A percentile compares a stretch with the other conserved stretches of the same genome.
These are phyloP conservation scores for Suillus subluteus DNA, from an alignment of 768 basidiomycete genomes.

Conservation along the genomic window DNA sequence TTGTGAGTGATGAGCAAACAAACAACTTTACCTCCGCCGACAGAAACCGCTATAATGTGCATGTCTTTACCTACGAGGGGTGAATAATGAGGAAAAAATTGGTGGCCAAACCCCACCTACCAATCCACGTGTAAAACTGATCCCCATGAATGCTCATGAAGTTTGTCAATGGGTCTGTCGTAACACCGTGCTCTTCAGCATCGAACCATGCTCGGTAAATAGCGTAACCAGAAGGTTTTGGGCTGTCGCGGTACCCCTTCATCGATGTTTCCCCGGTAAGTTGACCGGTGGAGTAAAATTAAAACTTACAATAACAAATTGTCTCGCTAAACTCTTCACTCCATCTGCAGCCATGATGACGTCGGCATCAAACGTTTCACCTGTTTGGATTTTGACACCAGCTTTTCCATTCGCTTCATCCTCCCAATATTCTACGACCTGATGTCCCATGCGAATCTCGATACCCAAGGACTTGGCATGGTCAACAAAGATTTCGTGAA, in stretches of 20 bases:
- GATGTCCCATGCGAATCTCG: slow-evolving; percentile 23
- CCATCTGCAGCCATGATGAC: slow-evolving; percentile 32
- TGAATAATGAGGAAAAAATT: not conserved
- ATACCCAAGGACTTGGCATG: slow-evolving; percentile 24
- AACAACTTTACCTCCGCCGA: slow-evolving; percentile 18
- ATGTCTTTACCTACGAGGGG: slow-evolving; percentile 18
- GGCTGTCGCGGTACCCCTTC: slow-evolving; percentile 27
- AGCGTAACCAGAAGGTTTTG: slow-evolving; percentile 25
- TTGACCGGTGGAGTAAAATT: not conserved
- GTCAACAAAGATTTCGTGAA: slow-evolving; percentile 24
- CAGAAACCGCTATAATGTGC: slow-evolving; percentile 25
- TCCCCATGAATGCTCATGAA: slow-evolving; percentile 18
- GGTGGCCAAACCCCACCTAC: slow-evolving; percentile 11
- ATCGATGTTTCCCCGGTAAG: not conserved
- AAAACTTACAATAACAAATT: slow-evolving; percentile 22
- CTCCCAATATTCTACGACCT: slow-evolving; percentile 25
- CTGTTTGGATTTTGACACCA: slow-evolving; percentile 20
- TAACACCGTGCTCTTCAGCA: slow-evolving; percentile 23
- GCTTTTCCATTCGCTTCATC: slow-evolving; percentile 15
- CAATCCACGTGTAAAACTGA: slow-evolving; percentile 23
- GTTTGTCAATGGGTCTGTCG: slow-evolving; percentile 22
- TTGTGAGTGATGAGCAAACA: slow-evolving; percentile 28
- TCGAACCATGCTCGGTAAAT: slow-evolving; percentile 32
- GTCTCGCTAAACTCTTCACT: slow-evolving; percentile 22
- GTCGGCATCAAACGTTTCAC: slow-evolving; percentile 21